Evolutionary conservation across 768 basidiomycete species (phyloP).

Genomic region (Rubroboletus pulcherrimus): DNA sequence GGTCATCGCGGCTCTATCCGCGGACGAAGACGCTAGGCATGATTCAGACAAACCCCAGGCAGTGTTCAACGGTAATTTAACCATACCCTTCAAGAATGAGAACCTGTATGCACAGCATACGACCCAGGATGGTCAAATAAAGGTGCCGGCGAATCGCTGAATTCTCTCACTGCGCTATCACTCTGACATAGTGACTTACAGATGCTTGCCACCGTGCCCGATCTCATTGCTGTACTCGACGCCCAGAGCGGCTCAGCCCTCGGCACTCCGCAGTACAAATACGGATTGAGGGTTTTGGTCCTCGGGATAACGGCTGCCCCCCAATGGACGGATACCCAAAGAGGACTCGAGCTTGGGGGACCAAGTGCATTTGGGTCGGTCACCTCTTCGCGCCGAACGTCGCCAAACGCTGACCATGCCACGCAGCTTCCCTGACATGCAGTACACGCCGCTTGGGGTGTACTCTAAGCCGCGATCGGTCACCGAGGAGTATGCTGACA

Average conservation of each 20-base stretch:
- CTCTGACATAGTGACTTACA: constrained; percentile 18
- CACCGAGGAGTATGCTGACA: constrained; percentile 38
- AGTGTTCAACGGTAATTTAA: constrained; percentile 33
- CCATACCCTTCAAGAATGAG: constrained; percentile 63
- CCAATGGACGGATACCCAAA: constrained; percentile 49
- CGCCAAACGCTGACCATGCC: constrained; percentile 6
- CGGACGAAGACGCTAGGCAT: constrained; percentile 29
- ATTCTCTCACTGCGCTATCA: not conserved
- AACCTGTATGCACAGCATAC: constrained; percentile 49
- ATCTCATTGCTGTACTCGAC: constrained; percentile 62
- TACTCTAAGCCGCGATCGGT: constrained; percentile 44
- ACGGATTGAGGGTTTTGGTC: constrained; percentile 58
- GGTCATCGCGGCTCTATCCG: constrained; percentile 26
- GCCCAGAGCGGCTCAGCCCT: constrained; percentile 58
- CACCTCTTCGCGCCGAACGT: not conserved
- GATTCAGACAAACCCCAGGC: constrained; percentile 12
- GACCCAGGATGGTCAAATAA: constrained; percentile 25
- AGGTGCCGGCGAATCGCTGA: constrained; percentile 7
- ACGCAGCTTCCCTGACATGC: constrained; percentile 29
- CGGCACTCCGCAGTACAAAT: constrained; percentile 60
- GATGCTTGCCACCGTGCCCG: constrained; percentile 57
- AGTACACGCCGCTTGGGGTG: constrained; percentile 37
- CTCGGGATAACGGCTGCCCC: constrained; percentile 45
- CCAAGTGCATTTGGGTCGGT: constrained; percentile 51
- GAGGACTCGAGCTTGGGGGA: constrained; percentile 50